phyloP scores from a whole-genome alignment of 768 basidiomycete genomes.

The Macrolepiota dolichaula region DNA sequence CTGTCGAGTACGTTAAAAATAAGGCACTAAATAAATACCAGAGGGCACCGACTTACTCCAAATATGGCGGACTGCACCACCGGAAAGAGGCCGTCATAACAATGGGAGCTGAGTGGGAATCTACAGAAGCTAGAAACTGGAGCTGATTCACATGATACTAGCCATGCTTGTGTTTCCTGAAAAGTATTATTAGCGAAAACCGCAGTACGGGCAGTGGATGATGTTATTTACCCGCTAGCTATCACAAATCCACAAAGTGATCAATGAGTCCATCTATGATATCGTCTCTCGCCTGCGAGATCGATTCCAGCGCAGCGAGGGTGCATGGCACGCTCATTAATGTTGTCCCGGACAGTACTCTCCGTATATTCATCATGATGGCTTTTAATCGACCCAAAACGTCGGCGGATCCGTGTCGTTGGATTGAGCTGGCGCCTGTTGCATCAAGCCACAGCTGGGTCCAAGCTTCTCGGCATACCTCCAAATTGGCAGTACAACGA shows the following conservation, averaged over 20 bases:
- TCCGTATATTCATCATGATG: conserved; percentile 37
- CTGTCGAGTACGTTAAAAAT: no score
- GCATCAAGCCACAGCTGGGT: conserved; percentile 49
- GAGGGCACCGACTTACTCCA: not conserved
- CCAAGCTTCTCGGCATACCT: conserved; percentile 48
- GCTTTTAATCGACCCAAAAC: conserved; percentile 55
- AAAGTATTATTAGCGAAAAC: not conserved
- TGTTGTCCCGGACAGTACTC: conserved; percentile 28
- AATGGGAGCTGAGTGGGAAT: not conserved
- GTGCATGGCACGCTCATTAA: conserved; percentile 39
- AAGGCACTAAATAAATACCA: no score
- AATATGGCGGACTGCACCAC: not conserved
- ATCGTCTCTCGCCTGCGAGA: conserved; percentile 35
- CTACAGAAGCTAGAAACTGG: not conserved
- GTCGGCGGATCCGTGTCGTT: conserved; percentile 45
- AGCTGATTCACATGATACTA: not conserved
- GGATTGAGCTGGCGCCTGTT: conserved; percentile 42
- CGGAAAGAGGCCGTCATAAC: not conserved
- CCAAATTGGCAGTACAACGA: conserved; percentile 49
- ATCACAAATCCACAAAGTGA: conserved; percentile 30
- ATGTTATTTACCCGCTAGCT: not conserved
- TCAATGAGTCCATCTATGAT: conserved; percentile 34
- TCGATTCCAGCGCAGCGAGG: conserved; percentile 41
- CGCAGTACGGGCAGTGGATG: not conserved
- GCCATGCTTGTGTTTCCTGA: not conserved